Base-by-base conservation (phyloP, 495 filamentous ascomycete species). In the Hypoxylon subgilvum region DNA sequence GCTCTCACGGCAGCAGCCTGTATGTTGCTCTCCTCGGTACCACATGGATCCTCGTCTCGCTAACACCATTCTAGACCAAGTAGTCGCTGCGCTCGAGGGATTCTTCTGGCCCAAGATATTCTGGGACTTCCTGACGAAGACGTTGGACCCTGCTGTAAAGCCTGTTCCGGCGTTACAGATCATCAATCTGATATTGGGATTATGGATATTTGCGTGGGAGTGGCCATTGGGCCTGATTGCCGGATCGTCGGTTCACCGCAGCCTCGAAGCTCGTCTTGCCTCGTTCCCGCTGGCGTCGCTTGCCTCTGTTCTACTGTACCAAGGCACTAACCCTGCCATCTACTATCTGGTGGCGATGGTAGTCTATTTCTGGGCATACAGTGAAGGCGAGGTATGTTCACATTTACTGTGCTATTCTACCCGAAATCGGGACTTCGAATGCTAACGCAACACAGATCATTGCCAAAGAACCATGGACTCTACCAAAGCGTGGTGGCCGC, bases 101-200 rank as follows among this genome's bases (percentile, higher is more conserved):
- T 96, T 91, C 83, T 95, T 97, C 82, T 99, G 92, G 92, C 95
- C 95, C 48, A 99, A 99, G 77, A 85, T 97, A 61, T 95, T 99
- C 77, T 99, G 90, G 89, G 95, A 99, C 76, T 95, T 96, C 72
- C 76, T 90, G 63, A 96, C 95, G 52, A 92, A 92, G 64, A 92
- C 89, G 69, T 85, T 99, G 59, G 88, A 97, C 68, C 81, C 76
- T 36, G 88, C 88, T 46, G 91, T 97, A 46, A 88, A 86, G 53
- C 94, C 93, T 2, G 68, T 93, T 23, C 95, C 95, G n/a, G 76
- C 90, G 47, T 83, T 99, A 4, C 95, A 99, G 72, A 91, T 88
- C 67, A 79, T 97, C 74, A 99, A 99, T 69, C 79, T 99, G n/a
- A n/a, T 97, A 44, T 82, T 94, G 71, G 94, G 90, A 34, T 55